These are phyloP conservation scores for Boletus speciosus DNA, from an alignment of 768 basidiomycete genomes.

Conservation along the genomic window DNA sequence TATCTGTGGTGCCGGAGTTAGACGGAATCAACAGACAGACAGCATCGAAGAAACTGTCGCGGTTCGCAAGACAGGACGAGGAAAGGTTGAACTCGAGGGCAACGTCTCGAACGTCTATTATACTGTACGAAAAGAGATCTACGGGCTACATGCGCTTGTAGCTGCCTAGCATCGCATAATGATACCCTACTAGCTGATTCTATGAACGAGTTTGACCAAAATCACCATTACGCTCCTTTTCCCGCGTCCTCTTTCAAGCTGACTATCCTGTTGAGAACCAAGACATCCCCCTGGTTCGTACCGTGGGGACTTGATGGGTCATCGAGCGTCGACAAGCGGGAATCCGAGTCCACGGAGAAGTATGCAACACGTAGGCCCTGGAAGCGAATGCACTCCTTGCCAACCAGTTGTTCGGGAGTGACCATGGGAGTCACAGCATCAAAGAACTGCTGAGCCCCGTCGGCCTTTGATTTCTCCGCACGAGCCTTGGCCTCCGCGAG, in stretches of 20 bases:
- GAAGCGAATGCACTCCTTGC: slow-evolving; percentile 92
- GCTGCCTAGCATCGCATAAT: slow-evolving; percentile 45
- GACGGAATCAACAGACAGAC: slow-evolving; percentile 39
- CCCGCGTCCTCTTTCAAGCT: slow-evolving; percentile 93
- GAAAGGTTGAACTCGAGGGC: slow-evolving; percentile 87
- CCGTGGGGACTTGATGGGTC: slow-evolving; percentile 43
- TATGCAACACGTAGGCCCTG: slow-evolving; percentile 95
- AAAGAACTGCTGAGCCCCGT: slow-evolving; percentile 32
- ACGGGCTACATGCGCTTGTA: slow-evolving; percentile 85
- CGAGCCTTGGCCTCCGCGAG: slow-evolving; percentile 59
- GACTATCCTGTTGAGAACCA: slow-evolving; percentile 90
- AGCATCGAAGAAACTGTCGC: slow-evolving; percentile 69
- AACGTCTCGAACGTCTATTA: slow-evolving; percentile 87
- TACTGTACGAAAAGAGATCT: slow-evolving; percentile 84
- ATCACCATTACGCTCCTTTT: slow-evolving; percentile 41
- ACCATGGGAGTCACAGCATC: slow-evolving; percentile 64
- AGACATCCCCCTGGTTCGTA: slow-evolving; percentile 64
- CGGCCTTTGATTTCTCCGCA: slow-evolving; percentile 57
- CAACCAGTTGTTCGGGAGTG: slow-evolving; percentile 72
- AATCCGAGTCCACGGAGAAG: slow-evolving; percentile 89
- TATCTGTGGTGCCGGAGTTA: slow-evolving; percentile 71
- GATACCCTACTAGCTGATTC: slow-evolving; percentile 2
- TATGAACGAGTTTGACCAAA: neutral
- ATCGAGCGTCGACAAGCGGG: slow-evolving; percentile 62
- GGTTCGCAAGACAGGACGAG: slow-evolving; percentile 82